Evolutionary conservation across 345 rosid genomes (phyloP).

Genomic region (Syzygium grande): DNA sequence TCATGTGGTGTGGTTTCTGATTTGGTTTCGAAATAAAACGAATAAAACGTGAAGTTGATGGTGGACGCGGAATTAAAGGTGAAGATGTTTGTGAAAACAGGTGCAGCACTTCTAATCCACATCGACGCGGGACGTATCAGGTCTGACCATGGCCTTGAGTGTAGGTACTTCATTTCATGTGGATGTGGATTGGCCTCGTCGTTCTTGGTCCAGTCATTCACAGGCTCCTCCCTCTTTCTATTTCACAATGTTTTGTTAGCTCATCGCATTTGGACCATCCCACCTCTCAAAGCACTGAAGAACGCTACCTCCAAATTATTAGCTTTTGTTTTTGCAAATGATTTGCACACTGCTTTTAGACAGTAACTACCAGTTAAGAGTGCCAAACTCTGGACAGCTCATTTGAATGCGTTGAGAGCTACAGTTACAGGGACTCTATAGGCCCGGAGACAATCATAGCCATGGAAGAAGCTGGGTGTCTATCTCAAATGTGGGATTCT

Average conservation of each 20-base stretch:
- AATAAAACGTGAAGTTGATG: no score
- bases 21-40: no score
- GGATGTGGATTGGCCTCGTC: neutral
- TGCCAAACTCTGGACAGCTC: neutral
- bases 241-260: neutral
- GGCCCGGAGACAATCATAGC: neutral
- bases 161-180: neutral
- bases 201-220: neutral
- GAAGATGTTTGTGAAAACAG: no score
- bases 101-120: no score
- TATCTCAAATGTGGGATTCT: neutral
- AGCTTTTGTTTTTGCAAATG: neutral
- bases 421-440: neutral
- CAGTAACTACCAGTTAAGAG: neutral
- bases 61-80: no score
- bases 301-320: neutral
- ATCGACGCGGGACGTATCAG: no score
- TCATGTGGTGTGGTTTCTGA: no score
- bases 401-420: neutral
- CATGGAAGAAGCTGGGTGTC: no score
- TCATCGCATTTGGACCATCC: neutral
- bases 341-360: neutral
- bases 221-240: neutral
- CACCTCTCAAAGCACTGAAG: neutral
- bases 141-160: no score